Evolutionary conservation across 2,329 filamentous ascomycete species (phyloP).

Genomic region (Fusarium circinatum): DNA sequence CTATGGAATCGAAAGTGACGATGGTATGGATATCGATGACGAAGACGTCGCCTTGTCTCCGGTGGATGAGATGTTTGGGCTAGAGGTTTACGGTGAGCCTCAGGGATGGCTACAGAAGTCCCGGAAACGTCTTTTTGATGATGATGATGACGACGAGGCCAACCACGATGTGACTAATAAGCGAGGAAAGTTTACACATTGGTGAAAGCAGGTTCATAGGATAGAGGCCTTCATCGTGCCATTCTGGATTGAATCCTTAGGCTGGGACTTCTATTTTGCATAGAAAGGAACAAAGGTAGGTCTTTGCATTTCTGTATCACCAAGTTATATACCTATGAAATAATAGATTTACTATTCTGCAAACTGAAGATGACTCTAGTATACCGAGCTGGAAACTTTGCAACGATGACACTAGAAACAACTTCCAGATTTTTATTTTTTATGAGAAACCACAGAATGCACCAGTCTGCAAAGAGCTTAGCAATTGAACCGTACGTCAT

Average conservation of each 20-base stretch:
- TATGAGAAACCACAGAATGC: background rate
- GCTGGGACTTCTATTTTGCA: rapidly evolving
- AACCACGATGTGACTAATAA: rapidly evolving
- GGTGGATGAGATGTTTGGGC: background rate
- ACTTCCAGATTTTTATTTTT: background rate
- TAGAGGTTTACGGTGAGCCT: background rate
- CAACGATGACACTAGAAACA: background rate
- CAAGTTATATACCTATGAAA: background rate
- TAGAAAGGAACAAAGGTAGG: rapidly evolving
- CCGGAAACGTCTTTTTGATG: background rate
- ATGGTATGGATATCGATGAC: background rate
- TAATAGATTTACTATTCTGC: rapidly evolving
- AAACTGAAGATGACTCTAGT: rapidly evolving
- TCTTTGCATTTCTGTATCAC: background rate
- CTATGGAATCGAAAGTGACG: background rate
- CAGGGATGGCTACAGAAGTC: background rate
- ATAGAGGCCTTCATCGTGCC: rapidly evolving
- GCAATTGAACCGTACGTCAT: rapidly evolving
- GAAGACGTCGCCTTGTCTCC: background rate
- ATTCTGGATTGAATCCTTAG: too few relatives aligned
- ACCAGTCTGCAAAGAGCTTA: rapidly evolving
- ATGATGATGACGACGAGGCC: background rate
- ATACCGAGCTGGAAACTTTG: background rate
- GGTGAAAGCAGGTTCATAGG: background rate
- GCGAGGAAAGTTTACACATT: background rate